Conservation (phyloP, 441 rosid species). For the Corymbia citriodora region DNA sequence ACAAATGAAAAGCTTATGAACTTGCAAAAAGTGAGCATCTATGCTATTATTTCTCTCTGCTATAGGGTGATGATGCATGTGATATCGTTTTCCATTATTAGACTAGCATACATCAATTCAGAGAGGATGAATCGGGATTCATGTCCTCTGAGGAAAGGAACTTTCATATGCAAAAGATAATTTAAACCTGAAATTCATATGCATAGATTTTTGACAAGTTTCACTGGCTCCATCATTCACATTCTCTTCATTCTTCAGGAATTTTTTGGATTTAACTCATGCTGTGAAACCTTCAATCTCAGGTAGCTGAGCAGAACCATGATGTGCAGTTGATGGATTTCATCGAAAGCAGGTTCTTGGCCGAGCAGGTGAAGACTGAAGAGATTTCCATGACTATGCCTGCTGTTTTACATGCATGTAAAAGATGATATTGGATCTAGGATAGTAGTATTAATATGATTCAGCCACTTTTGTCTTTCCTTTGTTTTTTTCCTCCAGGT, state of each 20-base stretch:
- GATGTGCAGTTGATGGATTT: slow-evolving; percentile 6
- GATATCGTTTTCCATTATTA: not conserved
- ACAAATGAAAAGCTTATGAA: slow-evolving; percentile 8
- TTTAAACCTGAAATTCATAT: not conserved
- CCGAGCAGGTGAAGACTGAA: slow-evolving; percentile 5
- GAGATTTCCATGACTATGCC: not conserved
- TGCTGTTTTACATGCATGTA: not conserved
- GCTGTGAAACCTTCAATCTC: not conserved
- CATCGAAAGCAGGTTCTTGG: slow-evolving; percentile 3
- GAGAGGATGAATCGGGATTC: not conserved
- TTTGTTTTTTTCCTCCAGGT: not conserved
- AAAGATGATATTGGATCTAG: not conserved
- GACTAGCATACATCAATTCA: not conserved
- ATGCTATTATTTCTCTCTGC: not conserved
- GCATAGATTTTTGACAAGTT: too few relatives aligned
- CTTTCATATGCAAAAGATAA: not conserved
- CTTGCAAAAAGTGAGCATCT: slow-evolving; percentile 5
- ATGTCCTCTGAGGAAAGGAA: not conserved
- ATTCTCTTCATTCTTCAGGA: not conserved
- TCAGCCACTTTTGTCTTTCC: not conserved
- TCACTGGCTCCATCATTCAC: not conserved
- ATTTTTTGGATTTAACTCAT: not conserved
- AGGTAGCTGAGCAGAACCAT: slow-evolving; percentile 3
- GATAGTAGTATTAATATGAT: not conserved
- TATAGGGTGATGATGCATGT: not conserved